Base-by-base conservation (phyloP, 495 filamentous ascomycete species). In the Patellaria atrata region DNA sequence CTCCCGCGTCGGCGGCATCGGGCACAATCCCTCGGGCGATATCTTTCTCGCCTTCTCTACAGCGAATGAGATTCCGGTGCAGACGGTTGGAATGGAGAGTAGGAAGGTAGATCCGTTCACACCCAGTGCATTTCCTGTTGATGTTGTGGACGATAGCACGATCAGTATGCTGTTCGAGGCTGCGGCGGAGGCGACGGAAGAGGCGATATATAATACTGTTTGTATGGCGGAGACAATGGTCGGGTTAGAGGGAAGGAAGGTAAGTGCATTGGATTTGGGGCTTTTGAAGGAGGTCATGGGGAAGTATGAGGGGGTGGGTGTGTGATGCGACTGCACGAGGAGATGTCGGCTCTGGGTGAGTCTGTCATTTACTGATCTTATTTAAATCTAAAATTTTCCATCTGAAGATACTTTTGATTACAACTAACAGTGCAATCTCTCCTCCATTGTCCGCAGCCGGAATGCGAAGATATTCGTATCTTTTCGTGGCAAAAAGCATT, bases 21-120 rank as follows among this genome's bases (percentile, higher is more conserved):
- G 65, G 8, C 51, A 57, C 12, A 70, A 65, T 40, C 52, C 50
- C 7, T 67, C 62, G 0, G 67, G 67, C 1, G 67, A 71, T 23
- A 55, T 71, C 44, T 70, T 68, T 40, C 50, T 71, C 2, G 65
- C 63, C 3, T 63, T 71, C 38, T 67, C 62, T 22, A 71, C 66
- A 1, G 64, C 56, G 9, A 58, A 57, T 19, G 47, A 55, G 27
- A 53, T 64, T 9, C 55, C 55, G 2, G 40, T 47, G n/a, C 49
- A 55, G 38, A 37, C 14, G 33, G 24, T 30, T 9, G 27, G 50
- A 55, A 12, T 49, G 43, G 6, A 41, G 22, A 24, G 15, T 14
- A 14, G 11, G 27, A 24, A 33, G 12, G 41, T 35, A 1, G 33
- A 47, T 34, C 30, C 20, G n/a, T 41, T 41, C 50, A 58, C 44